Conservation (phyloP, 1,284 basidiomycete species). For the Trametes hirsuta region DNA sequence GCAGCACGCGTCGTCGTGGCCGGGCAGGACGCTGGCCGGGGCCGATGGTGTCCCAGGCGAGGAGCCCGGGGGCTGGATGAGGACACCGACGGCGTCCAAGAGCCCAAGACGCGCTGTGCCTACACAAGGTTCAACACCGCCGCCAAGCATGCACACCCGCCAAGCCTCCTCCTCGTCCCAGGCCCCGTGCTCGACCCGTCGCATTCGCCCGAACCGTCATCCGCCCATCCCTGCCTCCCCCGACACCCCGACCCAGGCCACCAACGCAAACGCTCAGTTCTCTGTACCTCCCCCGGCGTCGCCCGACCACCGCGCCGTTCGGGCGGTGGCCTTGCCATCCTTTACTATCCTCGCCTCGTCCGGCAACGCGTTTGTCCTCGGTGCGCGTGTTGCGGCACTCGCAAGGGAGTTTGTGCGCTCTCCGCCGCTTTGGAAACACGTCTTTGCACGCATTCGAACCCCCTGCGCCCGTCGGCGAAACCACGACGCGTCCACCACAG, state of each 20-base stretch:
- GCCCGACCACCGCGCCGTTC: not conserved
- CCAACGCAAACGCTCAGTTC: no score
- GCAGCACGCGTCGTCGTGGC: not conserved
- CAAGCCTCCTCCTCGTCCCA: conserved; percentile 1
- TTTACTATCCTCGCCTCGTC: not conserved
- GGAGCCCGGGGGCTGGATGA: not conserved
- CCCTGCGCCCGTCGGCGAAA: conserved; percentile 1
- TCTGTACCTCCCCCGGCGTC: no score
- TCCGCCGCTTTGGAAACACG: conserved; percentile 8
- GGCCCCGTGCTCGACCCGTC: not conserved
- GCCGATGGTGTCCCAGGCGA: not conserved
- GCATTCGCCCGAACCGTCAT: not conserved
- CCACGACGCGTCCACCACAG: not conserved
- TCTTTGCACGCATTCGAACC: not conserved
- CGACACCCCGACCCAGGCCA: not conserved
- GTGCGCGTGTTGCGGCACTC: not conserved
- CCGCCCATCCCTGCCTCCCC: not conserved
- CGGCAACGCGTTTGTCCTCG: not conserved
- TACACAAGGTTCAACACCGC: conserved; percentile 10
- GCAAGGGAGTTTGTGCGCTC: conserved; percentile 15
- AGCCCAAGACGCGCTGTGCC: conserved; percentile 1
- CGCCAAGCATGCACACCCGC: conserved; percentile 7
- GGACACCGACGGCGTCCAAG: not conserved
- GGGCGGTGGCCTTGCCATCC: not conserved
- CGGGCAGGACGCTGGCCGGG: not conserved